Percentiles rank a stretch among this genome's conserved stretches.
phyloP scores from a whole-genome alignment of 805 yeast genomes.

The Tetrapisispora fleetii region DNA sequence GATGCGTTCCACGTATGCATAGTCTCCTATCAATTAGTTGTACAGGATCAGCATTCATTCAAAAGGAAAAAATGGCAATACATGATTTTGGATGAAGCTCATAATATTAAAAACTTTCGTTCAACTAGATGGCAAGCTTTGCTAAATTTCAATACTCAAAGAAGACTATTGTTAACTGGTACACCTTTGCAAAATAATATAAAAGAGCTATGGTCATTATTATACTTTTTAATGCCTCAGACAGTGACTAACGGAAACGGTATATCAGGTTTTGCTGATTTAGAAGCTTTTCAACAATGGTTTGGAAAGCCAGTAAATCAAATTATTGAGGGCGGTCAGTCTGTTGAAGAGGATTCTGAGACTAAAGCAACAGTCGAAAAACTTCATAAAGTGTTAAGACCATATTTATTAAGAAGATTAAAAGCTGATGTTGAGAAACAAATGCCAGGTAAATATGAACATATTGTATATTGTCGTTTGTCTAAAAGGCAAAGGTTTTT shows the following conservation, averaged over 20 bases:
- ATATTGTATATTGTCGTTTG: conserved; percentile 80
- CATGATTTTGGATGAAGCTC: conserved; percentile 97
- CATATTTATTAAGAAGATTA: conserved; percentile 80
- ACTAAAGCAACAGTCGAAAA: conserved; percentile 78
- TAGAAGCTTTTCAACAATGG: conserved; percentile 96
- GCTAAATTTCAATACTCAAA: conserved; percentile 83
- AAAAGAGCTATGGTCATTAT: conserved; percentile 90
- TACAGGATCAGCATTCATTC: conserved; percentile 91
- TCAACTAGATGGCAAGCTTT: conserved; percentile 97
- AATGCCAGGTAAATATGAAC: conserved; percentile 98
- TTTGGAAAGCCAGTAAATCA: conserved; percentile 96
- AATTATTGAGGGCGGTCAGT: conserved; percentile 54
- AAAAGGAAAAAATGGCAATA: conserved; percentile 90
- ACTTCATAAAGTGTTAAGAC: conserved; percentile 87
- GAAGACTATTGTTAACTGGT: conserved; percentile 84
- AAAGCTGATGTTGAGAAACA: conserved; percentile 97
- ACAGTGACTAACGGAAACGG: conserved; percentile 41
- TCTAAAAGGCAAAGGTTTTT: conserved; percentile 86
- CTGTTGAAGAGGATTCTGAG: conserved; percentile 59
- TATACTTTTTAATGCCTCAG: conserved; percentile 93
- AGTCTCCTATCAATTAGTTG: conserved; percentile 94
- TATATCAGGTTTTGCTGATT: conserved; percentile 82
- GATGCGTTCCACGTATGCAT: conserved; percentile 95
- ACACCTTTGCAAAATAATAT: conserved; percentile 94
- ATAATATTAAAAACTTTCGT: conserved; percentile 90